Evolutionary conservation across 2,329 filamentous ascomycete species (phyloP).

Genomic region (Fusarium beomiforme): DNA sequence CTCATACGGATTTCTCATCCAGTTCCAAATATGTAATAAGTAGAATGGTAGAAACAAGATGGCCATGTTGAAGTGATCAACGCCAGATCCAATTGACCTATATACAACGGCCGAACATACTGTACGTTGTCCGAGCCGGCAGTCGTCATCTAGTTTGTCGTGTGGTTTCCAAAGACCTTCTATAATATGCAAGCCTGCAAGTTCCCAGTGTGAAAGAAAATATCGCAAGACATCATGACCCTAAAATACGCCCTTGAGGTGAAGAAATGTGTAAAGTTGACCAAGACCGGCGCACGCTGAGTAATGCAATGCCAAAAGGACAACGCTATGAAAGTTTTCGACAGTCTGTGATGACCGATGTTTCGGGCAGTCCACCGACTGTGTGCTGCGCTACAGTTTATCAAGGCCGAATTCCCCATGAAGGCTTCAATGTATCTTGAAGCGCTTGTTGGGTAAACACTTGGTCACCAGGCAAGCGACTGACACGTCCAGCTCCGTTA

Average conservation of each 20-base stretch:
- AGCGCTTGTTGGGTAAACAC: constrained; percentile 81
- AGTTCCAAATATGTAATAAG: background rate
- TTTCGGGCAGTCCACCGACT: constrained; percentile 2
- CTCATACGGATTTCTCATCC: background rate
- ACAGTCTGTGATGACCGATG: constrained; percentile 3
- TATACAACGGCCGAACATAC: constrained; percentile 41
- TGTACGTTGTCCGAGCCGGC: constrained; percentile 30
- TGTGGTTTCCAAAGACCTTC: constrained; percentile 46
- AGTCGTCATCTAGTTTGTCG: constrained; percentile 45
- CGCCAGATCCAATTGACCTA: constrained; percentile 44
- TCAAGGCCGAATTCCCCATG: constrained; percentile 64
- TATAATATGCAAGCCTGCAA: constrained; percentile 51
- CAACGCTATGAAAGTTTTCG: constrained; percentile 26
- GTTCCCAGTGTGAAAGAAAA: constrained; percentile 40
- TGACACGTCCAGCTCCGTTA: constrained; percentile 85
- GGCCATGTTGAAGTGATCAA: constrained; percentile 32
- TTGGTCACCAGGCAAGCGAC: constrained; percentile 81
- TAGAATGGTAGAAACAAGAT: constrained; percentile 32
- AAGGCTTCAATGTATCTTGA: constrained; percentile 67
- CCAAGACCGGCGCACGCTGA: constrained; percentile 43
- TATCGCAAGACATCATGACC: constrained; percentile 46
- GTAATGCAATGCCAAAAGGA: constrained; percentile 43
- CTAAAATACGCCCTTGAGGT: constrained; percentile 43
- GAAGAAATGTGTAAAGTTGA: constrained; percentile 41
- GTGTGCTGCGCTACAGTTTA: constrained; percentile 19